A percentile compares a stretch with the other conserved stretches of the same genome.
Conservation (phyloP, 345 rosid species). For the Geranium brycei region DNA sequence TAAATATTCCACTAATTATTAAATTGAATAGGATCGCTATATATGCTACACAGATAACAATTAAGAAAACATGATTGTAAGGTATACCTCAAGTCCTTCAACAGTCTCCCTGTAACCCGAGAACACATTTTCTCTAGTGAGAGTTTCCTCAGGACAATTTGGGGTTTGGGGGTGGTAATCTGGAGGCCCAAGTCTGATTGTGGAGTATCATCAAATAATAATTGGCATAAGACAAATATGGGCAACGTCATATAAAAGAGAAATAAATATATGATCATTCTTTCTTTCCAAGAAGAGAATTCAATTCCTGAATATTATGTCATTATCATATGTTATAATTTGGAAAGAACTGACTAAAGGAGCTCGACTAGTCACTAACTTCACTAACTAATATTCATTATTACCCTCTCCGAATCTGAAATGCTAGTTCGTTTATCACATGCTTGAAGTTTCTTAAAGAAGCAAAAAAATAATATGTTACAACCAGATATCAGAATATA, state of each 20-base stretch:
- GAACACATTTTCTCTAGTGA: slow-evolving; percentile 65
- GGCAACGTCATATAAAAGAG: not conserved
- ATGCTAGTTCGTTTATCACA: not conserved
- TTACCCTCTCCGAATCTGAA: not conserved
- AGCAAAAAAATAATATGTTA: not conserved
- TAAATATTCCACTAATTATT: not conserved
- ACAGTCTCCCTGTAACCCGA: slow-evolving; percentile 85
- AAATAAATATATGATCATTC: not conserved
- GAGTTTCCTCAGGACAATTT: slow-evolving; percentile 84
- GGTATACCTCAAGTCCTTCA: slow-evolving; percentile 86
- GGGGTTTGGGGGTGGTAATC: slow-evolving; percentile 86
- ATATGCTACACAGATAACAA: not conserved
- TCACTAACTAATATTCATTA: not conserved
- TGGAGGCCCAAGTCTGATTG: slow-evolving; percentile 81
- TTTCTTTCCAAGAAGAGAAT: not conserved
- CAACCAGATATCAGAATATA: not conserved
- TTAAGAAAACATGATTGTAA: not conserved
- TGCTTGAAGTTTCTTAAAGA: not conserved
- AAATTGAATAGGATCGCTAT: too few relatives aligned
- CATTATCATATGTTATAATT: too few relatives aligned
- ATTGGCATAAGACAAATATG: slow-evolving; percentile 11
- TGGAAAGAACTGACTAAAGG: not conserved
- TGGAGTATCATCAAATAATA: slow-evolving; percentile 5
- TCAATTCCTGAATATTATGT: not conserved
- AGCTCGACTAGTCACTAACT: not conserved